Conservation (phyloP, 805 yeast species). For the Spathaspora boniae region DNA sequence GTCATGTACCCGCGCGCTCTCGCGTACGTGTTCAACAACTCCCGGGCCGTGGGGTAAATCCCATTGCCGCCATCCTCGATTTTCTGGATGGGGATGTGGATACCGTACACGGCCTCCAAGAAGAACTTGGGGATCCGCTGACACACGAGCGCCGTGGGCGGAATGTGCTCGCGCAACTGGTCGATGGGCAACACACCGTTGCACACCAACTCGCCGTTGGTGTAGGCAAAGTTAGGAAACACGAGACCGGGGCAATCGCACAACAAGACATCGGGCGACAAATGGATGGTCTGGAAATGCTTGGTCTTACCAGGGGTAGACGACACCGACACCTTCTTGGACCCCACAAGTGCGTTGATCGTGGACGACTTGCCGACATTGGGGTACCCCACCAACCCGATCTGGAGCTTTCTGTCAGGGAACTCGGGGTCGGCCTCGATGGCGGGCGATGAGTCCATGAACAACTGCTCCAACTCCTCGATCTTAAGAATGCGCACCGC, state of each 20-base stretch:
- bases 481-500: slow-evolving; percentile 71
- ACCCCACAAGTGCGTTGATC: slow-evolving; percentile 92
- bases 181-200: slow-evolving; percentile 99
- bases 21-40: slow-evolving; percentile 86
- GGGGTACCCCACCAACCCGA: slow-evolving; percentile 97
- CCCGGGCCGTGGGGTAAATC: slow-evolving; percentile 76
- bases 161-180: slow-evolving; percentile 87
- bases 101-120: slow-evolving; percentile 91
- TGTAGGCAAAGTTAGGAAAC: slow-evolving; percentile 95
- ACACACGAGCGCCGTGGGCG: slow-evolving; percentile 82
- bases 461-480: slow-evolving; percentile 79
- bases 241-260: slow-evolving; percentile 99
- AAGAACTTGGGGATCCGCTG: slow-evolving; percentile 85
- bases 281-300: slow-evolving; percentile 93
- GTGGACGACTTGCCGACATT: slow-evolving; percentile 96
- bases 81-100: slow-evolving; percentile 73
- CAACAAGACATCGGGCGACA: slow-evolving; percentile 76
- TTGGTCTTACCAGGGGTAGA: slow-evolving; percentile 98
- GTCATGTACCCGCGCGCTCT: slow-evolving; percentile 97
- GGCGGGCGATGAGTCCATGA: slow-evolving; percentile 74
- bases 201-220: slow-evolving; percentile 95
- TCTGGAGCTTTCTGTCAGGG: slow-evolving; percentile 64
- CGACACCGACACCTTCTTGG: slow-evolving; percentile 97
- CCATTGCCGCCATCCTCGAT: slow-evolving; percentile 88
- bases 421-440: slow-evolving; percentile 53